These are phyloP conservation scores for Penicillium brasilianum DNA, from an alignment of 2,329 filamentous ascomycete genomes.

Conservation along the genomic window DNA sequence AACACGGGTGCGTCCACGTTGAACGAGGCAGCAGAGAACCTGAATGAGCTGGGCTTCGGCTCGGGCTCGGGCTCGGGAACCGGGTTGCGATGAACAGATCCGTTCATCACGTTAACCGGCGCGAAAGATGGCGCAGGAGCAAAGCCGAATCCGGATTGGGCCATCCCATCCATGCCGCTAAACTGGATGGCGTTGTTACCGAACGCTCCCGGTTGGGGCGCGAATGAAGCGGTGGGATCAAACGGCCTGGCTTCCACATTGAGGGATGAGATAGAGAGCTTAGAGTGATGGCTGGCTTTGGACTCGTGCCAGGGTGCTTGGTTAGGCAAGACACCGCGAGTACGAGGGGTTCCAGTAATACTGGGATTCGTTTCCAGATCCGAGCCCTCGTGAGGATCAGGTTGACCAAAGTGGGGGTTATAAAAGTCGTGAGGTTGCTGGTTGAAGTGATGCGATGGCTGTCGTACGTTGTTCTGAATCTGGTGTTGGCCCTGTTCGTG, in stretches of 20 bases:
- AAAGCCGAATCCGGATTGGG: conserved; percentile 37
- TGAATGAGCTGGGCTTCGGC: conserved; percentile 55
- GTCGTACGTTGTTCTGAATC: conserved; percentile 29
- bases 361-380: conserved; percentile 77
- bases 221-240: conserved; percentile 63
- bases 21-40: conserved; percentile 71
- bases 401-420: conserved; percentile 38
- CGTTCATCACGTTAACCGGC: conserved; percentile 48
- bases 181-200: conserved; percentile 51
- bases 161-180: conserved; percentile 34
- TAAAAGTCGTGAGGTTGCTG: conserved; percentile 44
- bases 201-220: conserved; percentile 52
- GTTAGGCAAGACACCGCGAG: conserved; percentile 35
- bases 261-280: conserved; percentile 74
- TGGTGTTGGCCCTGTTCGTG: conserved; percentile 36
- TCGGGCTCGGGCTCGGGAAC: conserved; percentile 12
- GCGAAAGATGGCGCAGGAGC: conserved; percentile 73
- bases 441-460: conserved; percentile 28
- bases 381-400: conserved; percentile 57
- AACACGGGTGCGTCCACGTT: conserved; percentile 78
- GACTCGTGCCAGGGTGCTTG: conserved; percentile 43
- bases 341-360: conserved; percentile 67
- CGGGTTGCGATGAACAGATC: conserved; percentile 25
- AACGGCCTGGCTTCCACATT: conserved; percentile 92
- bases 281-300: conserved; percentile 63